Base-by-base conservation (phyloP, 768 basidiomycete genomes). In the Podaxis sp. region DNA sequence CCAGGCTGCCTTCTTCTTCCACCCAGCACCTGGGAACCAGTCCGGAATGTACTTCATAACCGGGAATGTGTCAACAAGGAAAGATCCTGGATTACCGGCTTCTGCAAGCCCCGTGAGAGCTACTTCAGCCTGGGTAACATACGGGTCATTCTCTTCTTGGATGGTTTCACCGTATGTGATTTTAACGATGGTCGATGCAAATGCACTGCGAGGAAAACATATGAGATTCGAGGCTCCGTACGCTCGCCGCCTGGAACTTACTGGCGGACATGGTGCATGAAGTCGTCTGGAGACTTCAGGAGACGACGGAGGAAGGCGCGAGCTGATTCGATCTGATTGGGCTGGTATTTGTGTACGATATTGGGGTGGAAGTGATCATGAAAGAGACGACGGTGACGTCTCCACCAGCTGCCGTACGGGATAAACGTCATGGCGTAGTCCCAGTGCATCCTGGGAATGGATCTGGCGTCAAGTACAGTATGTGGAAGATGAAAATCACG, bases 351-450 rank as follows among this genome's bases (percentile, higher is more conserved):
- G 2, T 49, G 49, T 17, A 64, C 63, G 7, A 39, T 36, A n/a
- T 61, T 63, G 9, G 61, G 64, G 28, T 64, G 64, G 56, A 69
- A 65, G 12, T 59, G 52, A 28, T 63, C 42, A 24, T 69, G 68
- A 48, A 69, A 69, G 19, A 53, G 24, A 2, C 76, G 76, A 40
- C 84, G 78, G 65, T 83, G 84, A 36, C 74, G 74, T 55, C 76
- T 77, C 80, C 82, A 85, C 60, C 75, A 63, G 7, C 63, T 39
- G 48, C 66, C 65, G 52, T 70, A 84, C 1, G 77, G 78, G 73
- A 82, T 78, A 57, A 84, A 76, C 0, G 78, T 80, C 38, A 84
- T 78, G 52, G 76, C 77, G 74, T 77, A 83, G 38, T 77, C 73
- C 65, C 63, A 66, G 17, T 63, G 57, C 67, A 70, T 70, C 22